Conservation (phyloP, 352 stramenopile species). For the Phytophthora macrochlamydospora region DNA sequence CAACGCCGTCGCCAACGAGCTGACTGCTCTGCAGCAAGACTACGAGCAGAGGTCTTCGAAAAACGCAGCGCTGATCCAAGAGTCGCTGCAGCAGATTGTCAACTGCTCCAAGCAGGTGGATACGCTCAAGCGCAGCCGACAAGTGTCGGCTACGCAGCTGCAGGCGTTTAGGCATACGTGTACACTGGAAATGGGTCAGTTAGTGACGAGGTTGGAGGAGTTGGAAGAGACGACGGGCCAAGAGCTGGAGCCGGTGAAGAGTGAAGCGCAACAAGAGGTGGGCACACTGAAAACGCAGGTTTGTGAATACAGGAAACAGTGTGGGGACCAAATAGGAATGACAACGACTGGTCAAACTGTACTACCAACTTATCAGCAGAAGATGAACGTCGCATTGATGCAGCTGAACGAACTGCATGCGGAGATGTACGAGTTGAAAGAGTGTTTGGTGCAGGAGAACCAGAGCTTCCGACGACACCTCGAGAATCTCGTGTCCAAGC, state of each 20-base stretch:
- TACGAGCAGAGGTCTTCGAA: constrained; percentile 50
- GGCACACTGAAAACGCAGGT: constrained; percentile 33
- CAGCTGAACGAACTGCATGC: constrained; percentile 53
- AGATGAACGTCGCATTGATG: constrained; percentile 50
- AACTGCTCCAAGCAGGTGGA: constrained; percentile 59
- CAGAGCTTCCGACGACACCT: constrained; percentile 49
- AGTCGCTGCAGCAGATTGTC: constrained; percentile 55
- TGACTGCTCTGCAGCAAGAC: constrained; percentile 45
- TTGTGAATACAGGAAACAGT: constrained; percentile 17
- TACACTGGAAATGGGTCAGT: constrained; percentile 46
- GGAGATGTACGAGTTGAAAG: constrained; percentile 63
- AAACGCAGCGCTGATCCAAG: constrained; percentile 56
- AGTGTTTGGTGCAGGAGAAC: constrained; percentile 56
- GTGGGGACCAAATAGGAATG: constrained; percentile 10
- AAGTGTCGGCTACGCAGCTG: constrained; percentile 43
- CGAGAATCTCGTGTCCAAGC: constrained; percentile 49
- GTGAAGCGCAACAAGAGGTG: constrained; percentile 26
- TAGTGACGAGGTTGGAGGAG: constrained; percentile 48
- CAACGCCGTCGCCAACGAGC: constrained; percentile 45
- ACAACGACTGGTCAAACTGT: constrained; percentile 1
- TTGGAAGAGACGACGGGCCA: constrained; percentile 27
- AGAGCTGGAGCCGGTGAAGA: constrained; percentile 14
- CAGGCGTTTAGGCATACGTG: constrained; percentile 51
- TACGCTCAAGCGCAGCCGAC: constrained; percentile 36
- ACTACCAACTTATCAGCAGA: constrained; percentile 14